Evolutionary conservation across 139 green algal species (phyloP), one percentile per base, ranked within the genome.

Genomic region (Diplosphaera chodatii): DNA sequence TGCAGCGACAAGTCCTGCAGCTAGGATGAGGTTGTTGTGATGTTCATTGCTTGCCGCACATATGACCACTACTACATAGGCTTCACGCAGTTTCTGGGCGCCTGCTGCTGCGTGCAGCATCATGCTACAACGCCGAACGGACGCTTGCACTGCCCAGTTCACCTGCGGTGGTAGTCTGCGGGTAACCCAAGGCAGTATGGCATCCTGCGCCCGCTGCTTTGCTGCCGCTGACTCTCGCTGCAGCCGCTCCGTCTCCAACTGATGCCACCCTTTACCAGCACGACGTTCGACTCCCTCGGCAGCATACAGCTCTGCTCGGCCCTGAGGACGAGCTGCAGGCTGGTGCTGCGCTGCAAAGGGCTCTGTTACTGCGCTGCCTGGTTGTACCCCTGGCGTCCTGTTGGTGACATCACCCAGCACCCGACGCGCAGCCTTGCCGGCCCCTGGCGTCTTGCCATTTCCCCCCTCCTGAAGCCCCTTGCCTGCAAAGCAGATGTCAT

Each of bases 231-330:
- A 4, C 63, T 67, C 29, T 10, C 63, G 15, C 28, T 62, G 69
- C 56, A 59, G 23, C 37, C 69, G 65, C 13, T 74, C 69, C 41
- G 69, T 32, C 32, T 74, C 69, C 55, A 62, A 55, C 32, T 74
- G 55, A 31, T 66, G 29, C 23, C 31, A 25, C 22, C 69, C 66
- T n/a, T 68, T 74, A 6, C 69, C 69, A 23, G 69, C 69, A 21
- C 63, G 55, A 5, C 16, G 34, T 33, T 74, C 69, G 21, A 68
- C 32, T 0, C 69, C 69, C 15, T 68, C 69, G 32, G 34, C 22
- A 21, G 69, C 69, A 59, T 68, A 74, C 20, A 68, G 34, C 32
- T 74, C 55, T 25, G 69, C 69, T 23, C 69, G 41, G 16, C 13
- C 22, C 13, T 59, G 13, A 4, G 48, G 13, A n/a, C 13, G 13